These are phyloP conservation scores for Cutaneotrichosporon sp. DNA, from an alignment of 1,284 basidiomycete genomes.

Conservation along the genomic window DNA sequence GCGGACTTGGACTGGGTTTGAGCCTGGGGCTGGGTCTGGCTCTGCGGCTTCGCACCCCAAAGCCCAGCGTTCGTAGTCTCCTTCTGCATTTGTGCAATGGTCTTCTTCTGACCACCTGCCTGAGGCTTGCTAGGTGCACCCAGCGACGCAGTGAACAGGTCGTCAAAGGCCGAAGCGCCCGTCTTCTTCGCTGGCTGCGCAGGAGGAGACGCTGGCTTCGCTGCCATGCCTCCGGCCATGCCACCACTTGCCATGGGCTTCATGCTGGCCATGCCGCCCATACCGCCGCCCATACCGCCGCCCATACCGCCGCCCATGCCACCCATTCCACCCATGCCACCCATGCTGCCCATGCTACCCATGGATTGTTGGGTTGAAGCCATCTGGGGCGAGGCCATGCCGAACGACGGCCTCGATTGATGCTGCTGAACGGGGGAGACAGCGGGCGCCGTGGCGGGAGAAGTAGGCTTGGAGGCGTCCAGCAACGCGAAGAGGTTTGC, in stretches of 20 bases:
- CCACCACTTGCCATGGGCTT: slow-evolving; percentile 1
- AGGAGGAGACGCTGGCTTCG: slow-evolving; percentile 4
- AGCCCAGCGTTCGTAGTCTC: slow-evolving; percentile 73
- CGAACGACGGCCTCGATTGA: slow-evolving; percentile 20
- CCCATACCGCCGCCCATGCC: slow-evolving; percentile 6
- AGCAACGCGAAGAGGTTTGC: slow-evolving; percentile 54
- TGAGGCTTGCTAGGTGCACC: slow-evolving; percentile 30
- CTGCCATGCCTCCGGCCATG: slow-evolving; percentile 9
- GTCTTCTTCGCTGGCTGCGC: slow-evolving; percentile 8
- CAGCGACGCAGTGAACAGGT: slow-evolving; percentile 82
- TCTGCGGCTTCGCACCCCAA: slow-evolving; percentile 53
- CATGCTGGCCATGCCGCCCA: slow-evolving; percentile 1
- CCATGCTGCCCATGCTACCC: background rate
- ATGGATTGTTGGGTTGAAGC: background rate
- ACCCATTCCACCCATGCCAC: background rate
- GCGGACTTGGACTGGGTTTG: background rate
- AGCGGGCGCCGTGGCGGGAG: slow-evolving; percentile 13
- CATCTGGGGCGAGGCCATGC: slow-evolving; percentile 15
- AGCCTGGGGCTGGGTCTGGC: too few relatives aligned
- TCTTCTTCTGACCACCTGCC: slow-evolving; percentile 53
- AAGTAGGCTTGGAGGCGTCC: slow-evolving; percentile 3
- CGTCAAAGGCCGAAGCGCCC: slow-evolving; percentile 61
- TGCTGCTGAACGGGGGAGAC: slow-evolving; percentile 6
- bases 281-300: slow-evolving; percentile 20
- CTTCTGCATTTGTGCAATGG: slow-evolving; percentile 78